These are phyloP conservation scores for Camellia granthamiana DNA, from an alignment of 148 eudicot genomes.

Conservation along the genomic window DNA sequence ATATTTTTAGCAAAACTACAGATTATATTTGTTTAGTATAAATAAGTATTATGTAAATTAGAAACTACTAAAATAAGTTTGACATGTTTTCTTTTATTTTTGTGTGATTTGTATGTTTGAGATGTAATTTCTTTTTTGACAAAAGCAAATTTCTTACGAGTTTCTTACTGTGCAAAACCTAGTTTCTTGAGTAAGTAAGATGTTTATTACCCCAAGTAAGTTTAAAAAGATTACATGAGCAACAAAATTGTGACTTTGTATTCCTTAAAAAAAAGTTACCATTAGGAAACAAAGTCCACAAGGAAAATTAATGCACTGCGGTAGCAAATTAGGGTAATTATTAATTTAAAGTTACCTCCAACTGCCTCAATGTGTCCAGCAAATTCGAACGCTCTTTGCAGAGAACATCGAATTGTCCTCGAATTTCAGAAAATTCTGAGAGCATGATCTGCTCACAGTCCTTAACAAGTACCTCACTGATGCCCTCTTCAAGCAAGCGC, in stretches of 20 bases:
- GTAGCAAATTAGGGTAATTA: background rate
- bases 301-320: background rate
- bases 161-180: no score
- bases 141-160: no score
- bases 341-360: conserved; percentile 56
- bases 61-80: no score
- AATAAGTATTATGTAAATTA: no score
- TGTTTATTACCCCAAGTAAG: no score
- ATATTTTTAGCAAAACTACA: no score
- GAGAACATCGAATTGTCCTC: conserved; percentile 63
- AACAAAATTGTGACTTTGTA: background rate
- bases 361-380: conserved; percentile 75
- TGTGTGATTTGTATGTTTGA: no score
- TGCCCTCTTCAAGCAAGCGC: conserved; percentile 78
- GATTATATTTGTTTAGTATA: no score
- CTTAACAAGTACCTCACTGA: conserved; percentile 60
- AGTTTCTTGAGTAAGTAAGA: no score
- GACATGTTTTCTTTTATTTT: no score
- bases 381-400: conserved; percentile 71
- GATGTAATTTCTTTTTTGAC: no score
- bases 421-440: conserved; percentile 66
- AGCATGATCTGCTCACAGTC: conserved; percentile 96
- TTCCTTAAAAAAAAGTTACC: background rate
- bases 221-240: background rate
- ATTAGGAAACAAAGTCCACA: background rate